phyloP scores from a whole-genome alignment of 306 rosid genomes.

The Vachellia collinsii region DNA sequence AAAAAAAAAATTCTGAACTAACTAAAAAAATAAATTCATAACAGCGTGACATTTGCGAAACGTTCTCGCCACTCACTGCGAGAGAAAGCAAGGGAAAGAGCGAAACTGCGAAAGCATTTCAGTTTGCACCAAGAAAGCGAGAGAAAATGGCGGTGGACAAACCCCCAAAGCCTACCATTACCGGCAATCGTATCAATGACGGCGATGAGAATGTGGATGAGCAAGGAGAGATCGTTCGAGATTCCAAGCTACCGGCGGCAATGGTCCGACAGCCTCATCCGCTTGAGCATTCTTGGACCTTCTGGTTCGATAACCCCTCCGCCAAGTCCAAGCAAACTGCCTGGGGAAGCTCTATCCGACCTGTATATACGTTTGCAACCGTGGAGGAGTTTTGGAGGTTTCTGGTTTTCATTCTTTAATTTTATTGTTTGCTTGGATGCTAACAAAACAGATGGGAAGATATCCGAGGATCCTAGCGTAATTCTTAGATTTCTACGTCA shows the following conservation, averaged over 20 bases:
- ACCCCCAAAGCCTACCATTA: slow-evolving; percentile 42
- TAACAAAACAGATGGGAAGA: background rate
- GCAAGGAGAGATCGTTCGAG: slow-evolving; percentile 84
- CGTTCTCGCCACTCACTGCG: background rate
- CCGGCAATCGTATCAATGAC: slow-evolving; percentile 47
- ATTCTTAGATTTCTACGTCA: background rate
- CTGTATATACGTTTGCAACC: slow-evolving; percentile 78
- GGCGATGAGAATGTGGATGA: slow-evolving; percentile 55
- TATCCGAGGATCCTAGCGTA: background rate
- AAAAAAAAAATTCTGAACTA: no score
- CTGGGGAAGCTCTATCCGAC: slow-evolving; percentile 81
- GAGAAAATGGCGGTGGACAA: slow-evolving; percentile 64
- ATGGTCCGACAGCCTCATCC: slow-evolving; percentile 55
- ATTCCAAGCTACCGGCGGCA: slow-evolving; percentile 45
- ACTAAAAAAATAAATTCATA: no score
- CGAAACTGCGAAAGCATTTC: background rate
- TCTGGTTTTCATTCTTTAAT: background rate
- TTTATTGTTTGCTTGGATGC: background rate
- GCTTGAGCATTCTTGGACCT: slow-evolving; percentile 91
- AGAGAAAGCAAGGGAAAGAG: background rate
- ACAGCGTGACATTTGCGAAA: background rate
- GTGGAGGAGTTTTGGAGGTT: slow-evolving; percentile 96
- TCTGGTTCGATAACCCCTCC: slow-evolving; percentile 85
- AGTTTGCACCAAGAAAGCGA: slow-evolving; percentile 10
- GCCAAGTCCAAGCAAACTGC: slow-evolving; percentile 61